These are phyloP conservation scores for Fusarium marasasianum DNA, from an alignment of 2,329 filamentous ascomycete genomes.

Conservation along the genomic window DNA sequence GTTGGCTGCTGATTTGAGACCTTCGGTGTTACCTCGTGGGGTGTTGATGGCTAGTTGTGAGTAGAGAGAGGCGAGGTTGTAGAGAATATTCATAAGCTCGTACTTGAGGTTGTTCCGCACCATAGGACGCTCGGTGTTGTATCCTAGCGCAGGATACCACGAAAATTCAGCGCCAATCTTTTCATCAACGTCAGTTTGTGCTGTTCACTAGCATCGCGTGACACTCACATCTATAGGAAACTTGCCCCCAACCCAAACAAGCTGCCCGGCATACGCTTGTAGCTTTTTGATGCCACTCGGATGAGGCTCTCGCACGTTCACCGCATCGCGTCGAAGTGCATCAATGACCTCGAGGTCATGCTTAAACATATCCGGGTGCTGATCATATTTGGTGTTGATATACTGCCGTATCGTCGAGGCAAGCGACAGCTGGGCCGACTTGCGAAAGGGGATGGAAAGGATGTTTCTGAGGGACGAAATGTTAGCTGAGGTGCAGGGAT, in stretches of 20 bases:
- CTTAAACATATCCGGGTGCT: conserved; percentile 96
- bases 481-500: not conserved
- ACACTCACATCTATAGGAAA: conserved; percentile 86
- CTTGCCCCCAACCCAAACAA: conserved; percentile 93
- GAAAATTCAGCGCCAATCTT: conserved; percentile 96
- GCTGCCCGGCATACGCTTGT: conserved; percentile 89
- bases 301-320: conserved; percentile 89
- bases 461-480: conserved; percentile 59
- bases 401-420: conserved; percentile 89
- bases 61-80: conserved; percentile 93
- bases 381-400: conserved; percentile 98
- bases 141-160: conserved; percentile 94
- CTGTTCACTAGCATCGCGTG: not conserved
- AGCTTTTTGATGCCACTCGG: conserved; percentile 86
- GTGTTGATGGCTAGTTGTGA: conserved; percentile 87
- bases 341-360: conserved; percentile 88
- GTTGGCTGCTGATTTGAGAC: conserved; percentile 86
- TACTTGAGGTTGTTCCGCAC: conserved; percentile 75
- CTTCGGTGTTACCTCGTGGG: conserved; percentile 81
- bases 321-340: conserved; percentile 81
- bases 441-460: conserved; percentile 87
- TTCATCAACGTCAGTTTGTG: conserved; percentile 5
- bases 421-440: conserved; percentile 80
- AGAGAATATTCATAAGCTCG: conserved; percentile 91
- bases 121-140: conserved; percentile 80